Percentiles rank a stretch among this genome's conserved stretches.
Conservation (phyloP, 768 basidiomycete species). For the Auricularia sp. region DNA sequence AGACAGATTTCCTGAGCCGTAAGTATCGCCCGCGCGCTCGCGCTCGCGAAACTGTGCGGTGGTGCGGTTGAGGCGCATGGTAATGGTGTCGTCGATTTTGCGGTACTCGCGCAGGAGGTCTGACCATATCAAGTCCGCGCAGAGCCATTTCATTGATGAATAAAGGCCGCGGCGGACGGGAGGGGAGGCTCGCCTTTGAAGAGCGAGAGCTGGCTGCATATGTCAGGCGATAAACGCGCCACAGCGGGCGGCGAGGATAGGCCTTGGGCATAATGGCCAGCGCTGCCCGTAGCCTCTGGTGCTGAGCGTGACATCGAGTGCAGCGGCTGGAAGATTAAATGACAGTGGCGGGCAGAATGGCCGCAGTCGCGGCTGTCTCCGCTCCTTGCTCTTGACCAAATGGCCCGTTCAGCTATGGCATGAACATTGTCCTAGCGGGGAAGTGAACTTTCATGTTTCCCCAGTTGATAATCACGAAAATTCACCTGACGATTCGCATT, state of each 20-base stretch:
- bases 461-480: too few species aligned
- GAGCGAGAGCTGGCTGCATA: constrained; percentile 33
- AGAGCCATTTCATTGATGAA: constrained; percentile 3
- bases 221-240: neutral
- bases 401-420: too few species aligned
- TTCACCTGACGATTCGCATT: too few species aligned
- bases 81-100: constrained; percentile 67
- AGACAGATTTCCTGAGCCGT: constrained; percentile 37
- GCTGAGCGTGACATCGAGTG: too few species aligned
- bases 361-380: too few species aligned
- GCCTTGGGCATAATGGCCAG: neutral
- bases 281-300: neutral
- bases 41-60: constrained; percentile 66
- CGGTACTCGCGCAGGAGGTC: constrained; percentile 78
- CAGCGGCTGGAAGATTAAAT: too few species aligned
- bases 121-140: constrained; percentile 19
- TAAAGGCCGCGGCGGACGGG: neutral
- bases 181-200: constrained; percentile 52
- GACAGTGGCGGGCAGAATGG: too few species aligned
- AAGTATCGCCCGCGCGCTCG: constrained; percentile 38
- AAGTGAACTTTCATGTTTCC: too few species aligned
- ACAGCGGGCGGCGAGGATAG: neutral
- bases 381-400: too few species aligned
- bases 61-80: constrained; percentile 72
- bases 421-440: too few species aligned